A percentile compares a stretch with the other conserved stretches of the same genome.
phyloP scores from a whole-genome alignment of 345 rosid species.

The Sonneratia alba region DNA sequence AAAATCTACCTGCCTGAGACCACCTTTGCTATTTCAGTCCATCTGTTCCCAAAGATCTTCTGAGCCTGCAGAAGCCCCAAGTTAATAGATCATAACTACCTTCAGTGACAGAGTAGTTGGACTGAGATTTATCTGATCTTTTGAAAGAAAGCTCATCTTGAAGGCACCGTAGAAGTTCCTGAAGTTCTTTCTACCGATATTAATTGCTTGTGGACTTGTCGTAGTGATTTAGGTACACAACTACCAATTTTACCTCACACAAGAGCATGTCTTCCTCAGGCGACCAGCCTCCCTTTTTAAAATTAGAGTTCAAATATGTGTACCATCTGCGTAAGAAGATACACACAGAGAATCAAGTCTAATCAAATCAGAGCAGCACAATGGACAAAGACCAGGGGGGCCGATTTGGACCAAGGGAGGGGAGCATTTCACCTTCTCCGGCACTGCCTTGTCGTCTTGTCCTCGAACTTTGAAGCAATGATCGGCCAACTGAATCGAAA shows the following conservation, averaged over 20 bases:
- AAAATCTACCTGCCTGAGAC: conserved; percentile 80
- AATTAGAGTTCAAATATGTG: conserved; percentile 89
- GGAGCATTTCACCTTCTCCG: conserved; percentile 57
- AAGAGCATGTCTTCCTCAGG: conserved; percentile 92
- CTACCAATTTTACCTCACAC: conserved; percentile 54
- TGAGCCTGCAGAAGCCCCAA: conserved; percentile 59
- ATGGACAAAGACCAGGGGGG: not conserved
- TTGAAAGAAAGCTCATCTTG: not conserved
- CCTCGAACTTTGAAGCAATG: conserved; percentile 85
- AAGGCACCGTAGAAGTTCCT: too few species aligned
- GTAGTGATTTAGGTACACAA: not conserved
- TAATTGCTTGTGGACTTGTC: not conserved
- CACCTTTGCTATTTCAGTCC: conserved; percentile 99
- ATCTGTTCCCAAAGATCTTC: conserved; percentile 82
- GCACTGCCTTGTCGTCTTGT: conserved; percentile 95
- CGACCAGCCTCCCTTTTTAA: conserved; percentile 99
- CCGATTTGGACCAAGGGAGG: too few species aligned
- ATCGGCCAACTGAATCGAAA: conserved; percentile 69
- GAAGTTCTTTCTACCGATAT: not conserved
- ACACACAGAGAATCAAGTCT: not conserved
- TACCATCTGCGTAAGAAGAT: conserved; percentile 57
- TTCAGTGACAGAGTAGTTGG: too few species aligned
- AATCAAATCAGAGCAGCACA: not conserved
- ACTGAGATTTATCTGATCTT: not conserved
- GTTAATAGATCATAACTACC: not conserved